Base-by-base conservation (phyloP, 2,329 filamentous ascomycete species). In the Fusarium tricinctum region DNA sequence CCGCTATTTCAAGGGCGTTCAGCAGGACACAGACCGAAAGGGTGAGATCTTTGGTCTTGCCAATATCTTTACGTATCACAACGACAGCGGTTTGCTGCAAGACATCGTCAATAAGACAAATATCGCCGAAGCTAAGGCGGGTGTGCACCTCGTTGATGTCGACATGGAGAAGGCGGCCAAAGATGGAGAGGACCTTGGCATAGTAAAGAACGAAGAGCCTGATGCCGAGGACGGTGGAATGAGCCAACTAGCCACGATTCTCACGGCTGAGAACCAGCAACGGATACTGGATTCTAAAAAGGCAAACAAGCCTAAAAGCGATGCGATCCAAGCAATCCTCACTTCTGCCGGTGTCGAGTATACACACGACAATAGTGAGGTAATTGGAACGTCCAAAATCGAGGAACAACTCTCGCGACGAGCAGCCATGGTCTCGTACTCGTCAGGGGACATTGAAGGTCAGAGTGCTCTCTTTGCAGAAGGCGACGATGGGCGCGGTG, bases 51-150 rank as follows among this genome's bases (percentile, higher is more conserved):
- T 99, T 71, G 96, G 96, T 0, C 84, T 98, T 3, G 81, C 86
- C 22, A 99, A 99, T 70, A 85, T 99, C 14, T 93, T 99, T 72
- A 89, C 89, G 0, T 97, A 93, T 66, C 89, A 93, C 67, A 88
- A 89, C 47, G 88, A 94, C 69, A 92, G 92, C 62, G 87, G 97
- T 14, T 85, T 97, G 15, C 85, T 98, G 7, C 88, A 92, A n/a
- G 93, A 97, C 57, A 98, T 99, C 71, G 93, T 99, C 73, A 97
- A 98, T 82, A 97, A 97, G 79, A 98, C 96, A 28, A 99, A 99
- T 74, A 90, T 99, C 51, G 96, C 96, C 6, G 96, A 99, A 81
- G 93, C 93, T 42, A 92, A 91, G 75, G 93, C 92, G 1, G 95
- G 94, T 0, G 91, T 98, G 12, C 86, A 88, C 28, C 88, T 97